phyloP scores from a whole-genome alignment of 1,139 yeast genomes.

The Geotrichum citri-aurantii region DNA sequence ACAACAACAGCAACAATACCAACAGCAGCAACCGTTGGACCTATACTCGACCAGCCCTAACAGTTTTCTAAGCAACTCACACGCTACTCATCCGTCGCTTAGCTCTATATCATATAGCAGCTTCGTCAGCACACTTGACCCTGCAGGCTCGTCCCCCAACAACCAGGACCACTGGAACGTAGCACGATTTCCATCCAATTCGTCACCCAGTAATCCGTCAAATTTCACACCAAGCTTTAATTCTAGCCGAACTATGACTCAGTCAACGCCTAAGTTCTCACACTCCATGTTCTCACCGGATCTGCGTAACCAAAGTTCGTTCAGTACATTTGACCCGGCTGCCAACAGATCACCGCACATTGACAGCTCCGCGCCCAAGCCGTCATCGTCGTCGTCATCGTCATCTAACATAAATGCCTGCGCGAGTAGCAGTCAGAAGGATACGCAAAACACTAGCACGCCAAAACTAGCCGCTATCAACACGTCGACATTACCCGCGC shows the following conservation, averaged over 20 bases:
- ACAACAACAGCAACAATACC: conserved; percentile 5
- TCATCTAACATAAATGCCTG: not conserved
- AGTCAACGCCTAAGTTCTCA: not conserved
- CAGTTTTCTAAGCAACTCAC: conserved; percentile 6
- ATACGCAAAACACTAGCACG: not conserved
- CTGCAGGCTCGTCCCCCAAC: conserved; percentile 2
- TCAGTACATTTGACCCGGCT: not conserved
- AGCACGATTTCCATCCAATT: not conserved
- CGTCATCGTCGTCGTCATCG: not conserved
- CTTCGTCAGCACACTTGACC: not conserved
- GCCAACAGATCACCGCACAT: not conserved
- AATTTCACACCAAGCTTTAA: not conserved
- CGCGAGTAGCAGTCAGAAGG: not conserved
- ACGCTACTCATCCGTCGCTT: conserved; percentile 6
- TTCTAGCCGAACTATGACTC: not conserved
- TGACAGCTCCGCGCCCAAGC: not conserved
- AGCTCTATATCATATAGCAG: conserved; percentile 4
- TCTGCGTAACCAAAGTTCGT: not conserved
- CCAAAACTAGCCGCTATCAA: not conserved
- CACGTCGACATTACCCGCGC: not conserved
- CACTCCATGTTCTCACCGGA: not conserved
- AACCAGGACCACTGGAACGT: not conserved
- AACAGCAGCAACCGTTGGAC: not conserved
- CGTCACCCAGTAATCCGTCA: not conserved
- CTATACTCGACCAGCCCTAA: conserved; percentile 7